A percentile compares a stretch with the other conserved stretches of the same genome.
phyloP scores from a whole-genome alignment of 768 basidiomycete species.

The Boletus reticulatus region DNA sequence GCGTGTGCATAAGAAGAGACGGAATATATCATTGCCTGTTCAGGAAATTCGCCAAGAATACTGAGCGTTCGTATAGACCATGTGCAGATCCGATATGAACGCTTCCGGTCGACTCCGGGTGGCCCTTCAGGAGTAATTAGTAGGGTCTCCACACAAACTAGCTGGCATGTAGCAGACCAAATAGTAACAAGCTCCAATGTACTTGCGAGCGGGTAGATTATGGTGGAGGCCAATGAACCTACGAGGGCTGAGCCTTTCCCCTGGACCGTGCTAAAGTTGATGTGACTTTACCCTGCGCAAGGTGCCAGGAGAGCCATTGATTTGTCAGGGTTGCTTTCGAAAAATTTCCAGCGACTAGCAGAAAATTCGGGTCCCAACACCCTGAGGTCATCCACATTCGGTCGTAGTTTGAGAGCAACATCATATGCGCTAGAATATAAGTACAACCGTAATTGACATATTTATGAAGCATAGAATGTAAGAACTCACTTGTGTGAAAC shows the following conservation, averaged over 20 bases:
- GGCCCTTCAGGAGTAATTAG: constrained; percentile 20
- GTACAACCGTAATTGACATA: neutral
- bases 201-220: constrained; percentile 11
- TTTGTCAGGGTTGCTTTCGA: constrained; percentile 52
- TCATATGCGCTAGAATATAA: constrained; percentile 47
- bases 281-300: constrained; percentile 36
- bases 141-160: neutral
- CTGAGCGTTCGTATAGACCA: constrained; percentile 37
- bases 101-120: constrained; percentile 41
- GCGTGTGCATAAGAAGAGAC: too few species aligned
- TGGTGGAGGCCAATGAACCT: constrained; percentile 13
- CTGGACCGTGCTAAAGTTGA: neutral
- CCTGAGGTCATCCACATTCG: constrained; percentile 46
- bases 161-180: constrained; percentile 20
- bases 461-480: constrained; percentile 7
- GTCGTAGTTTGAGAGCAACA: constrained; percentile 56
- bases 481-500: constrained; percentile 50
- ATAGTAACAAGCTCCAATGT: constrained; percentile 24
- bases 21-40: constrained; percentile 35
- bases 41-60: constrained; percentile 48
- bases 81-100: constrained; percentile 46
- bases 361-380: constrained; percentile 48
- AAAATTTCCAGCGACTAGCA: constrained; percentile 49
- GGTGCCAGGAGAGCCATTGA: constrained; percentile 49
- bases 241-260: neutral